A percentile compares a stretch with the other conserved stretches of the same genome.
Conservation (phyloP, 768 basidiomycete genomes). For the Amanita polypyramis region DNA sequence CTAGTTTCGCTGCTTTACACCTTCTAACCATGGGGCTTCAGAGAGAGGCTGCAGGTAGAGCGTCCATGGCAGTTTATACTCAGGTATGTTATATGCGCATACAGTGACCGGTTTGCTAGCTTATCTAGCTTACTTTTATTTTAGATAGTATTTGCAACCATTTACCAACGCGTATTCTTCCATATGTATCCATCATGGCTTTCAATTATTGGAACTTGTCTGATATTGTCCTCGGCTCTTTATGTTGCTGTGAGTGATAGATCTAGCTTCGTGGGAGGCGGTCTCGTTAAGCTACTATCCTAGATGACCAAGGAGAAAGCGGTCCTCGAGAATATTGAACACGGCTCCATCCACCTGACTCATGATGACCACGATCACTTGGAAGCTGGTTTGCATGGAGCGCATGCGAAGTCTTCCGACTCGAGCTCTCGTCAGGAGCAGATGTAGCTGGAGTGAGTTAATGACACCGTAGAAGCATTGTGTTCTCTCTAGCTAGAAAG, state of each 20-base stretch:
- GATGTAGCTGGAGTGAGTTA: not conserved
- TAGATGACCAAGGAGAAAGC: not conserved
- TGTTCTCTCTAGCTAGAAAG: too few relatives aligned
- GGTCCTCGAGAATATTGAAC: too few relatives aligned
- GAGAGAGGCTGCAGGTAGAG: constrained; percentile 52
- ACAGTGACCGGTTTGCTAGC: not conserved
- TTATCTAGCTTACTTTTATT: not conserved
- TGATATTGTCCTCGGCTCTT: constrained; percentile 8
- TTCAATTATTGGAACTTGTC: constrained; percentile 1
- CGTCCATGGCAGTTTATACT: constrained; percentile 45
- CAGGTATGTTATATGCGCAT: constrained; percentile 11
- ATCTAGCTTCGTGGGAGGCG: not conserved
- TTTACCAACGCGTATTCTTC: constrained; percentile 5
- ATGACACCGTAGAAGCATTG: not conserved
- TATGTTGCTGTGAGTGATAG: constrained; percentile 6
- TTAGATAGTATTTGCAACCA: constrained; percentile 7
- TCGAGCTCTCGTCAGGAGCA: not conserved
- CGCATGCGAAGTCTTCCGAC: not conserved
- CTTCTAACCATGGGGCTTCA: constrained; percentile 35
- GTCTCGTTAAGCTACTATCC: not conserved
- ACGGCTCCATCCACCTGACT: not conserved
- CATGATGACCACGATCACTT: constrained; percentile 4
- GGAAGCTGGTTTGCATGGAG: not conserved
- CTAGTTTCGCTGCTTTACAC: constrained; percentile 45
- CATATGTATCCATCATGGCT: constrained; percentile 3